Evolutionary conservation across 202 grass and related monocot species (phyloP).

Genomic region (Panicum virgatum): DNA sequence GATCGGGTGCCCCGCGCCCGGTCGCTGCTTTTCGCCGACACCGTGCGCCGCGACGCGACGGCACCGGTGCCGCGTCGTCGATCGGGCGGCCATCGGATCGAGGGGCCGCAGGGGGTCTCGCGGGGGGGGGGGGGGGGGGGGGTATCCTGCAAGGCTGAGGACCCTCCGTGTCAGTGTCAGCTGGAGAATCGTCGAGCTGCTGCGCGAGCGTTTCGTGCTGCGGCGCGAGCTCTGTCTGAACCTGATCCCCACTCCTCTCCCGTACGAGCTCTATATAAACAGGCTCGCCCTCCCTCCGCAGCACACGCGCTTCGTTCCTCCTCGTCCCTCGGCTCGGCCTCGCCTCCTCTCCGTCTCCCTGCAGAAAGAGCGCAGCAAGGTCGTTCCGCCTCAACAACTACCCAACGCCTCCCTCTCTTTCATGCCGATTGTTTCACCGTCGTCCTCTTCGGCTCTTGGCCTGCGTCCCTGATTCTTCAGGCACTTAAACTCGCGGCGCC

Average conservation of each 20-base stretch:
- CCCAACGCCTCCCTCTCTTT: conserved; percentile 17
- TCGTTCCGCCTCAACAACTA: conserved; percentile 47
- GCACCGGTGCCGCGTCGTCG: neutral
- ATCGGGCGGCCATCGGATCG: neutral
- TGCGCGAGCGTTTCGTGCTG: neutral
- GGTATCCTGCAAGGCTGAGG: neutral
- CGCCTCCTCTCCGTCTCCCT: neutral
- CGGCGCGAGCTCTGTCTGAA: neutral
- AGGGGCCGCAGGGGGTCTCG: neutral
- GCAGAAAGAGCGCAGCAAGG: conserved; percentile 34
- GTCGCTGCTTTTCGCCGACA: neutral
- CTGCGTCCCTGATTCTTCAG: neutral
- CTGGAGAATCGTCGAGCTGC: neutral
- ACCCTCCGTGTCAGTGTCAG: neutral
- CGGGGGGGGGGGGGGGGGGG: too few relatives aligned
- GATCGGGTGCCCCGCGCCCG: neutral
- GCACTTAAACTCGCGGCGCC: conserved; percentile 15
- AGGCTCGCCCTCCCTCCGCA: neutral
- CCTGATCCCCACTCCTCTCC: neutral
- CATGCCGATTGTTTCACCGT: neutral
- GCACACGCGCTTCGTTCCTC: conserved; percentile 18
- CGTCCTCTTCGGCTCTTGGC: neutral
- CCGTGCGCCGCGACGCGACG: conserved; percentile 13
- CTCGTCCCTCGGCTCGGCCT: conserved; percentile 20
- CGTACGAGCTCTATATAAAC: conserved; percentile 45